Evolutionary conservation across 495 filamentous ascomycete genomes (phyloP), one percentile per base, ranked within the genome.

Genomic region (Xylaria palmicola): DNA sequence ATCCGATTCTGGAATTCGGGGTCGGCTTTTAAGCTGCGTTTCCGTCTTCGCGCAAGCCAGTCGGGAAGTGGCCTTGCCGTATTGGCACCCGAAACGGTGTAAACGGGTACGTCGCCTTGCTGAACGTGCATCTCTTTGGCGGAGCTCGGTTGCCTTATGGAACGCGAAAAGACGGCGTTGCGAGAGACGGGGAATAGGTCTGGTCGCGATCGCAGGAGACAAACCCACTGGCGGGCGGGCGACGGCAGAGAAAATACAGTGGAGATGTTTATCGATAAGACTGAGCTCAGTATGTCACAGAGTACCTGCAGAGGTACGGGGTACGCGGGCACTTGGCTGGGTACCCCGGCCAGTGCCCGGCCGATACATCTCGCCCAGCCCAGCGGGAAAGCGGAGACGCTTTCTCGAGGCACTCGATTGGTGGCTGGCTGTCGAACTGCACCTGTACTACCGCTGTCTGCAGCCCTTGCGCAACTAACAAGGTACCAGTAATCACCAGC

Each of bases 81-180:
- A 32, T 92, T 90, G 8, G 91, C 90, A 54, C 95, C 95, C 20
- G 93, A 90, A 70, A 99, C 89, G 45, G 95, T 99, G 70, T 99
- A 98, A 7, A 98, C 93, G 4, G 93, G 92, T 45, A 98, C 90
- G 41, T 89, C 83, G 48, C 91, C 91, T 58, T 91, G 88, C 27
- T 61, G 59, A 64, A 61, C 51, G 30, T 61, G 59, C 59, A 61
- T 61, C 3, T 19, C 6, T 50, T 17, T 12, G 17, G 13, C n/a
- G 36, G 24, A 32, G 12, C 12, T 30, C 29, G 24, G 44, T 52
- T 26, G 37, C 5, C 51, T n/a, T n/a, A n/a, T n/a, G 32, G 26
- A 41, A 9, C 26, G 37, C 19, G 17, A 30, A 36, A 32, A 32
- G 45, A 51, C 20, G 17, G 36, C 30, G 43, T 30, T 22, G 12